A percentile compares a stretch with the other conserved stretches of the same genome.
Conservation (phyloP, 257 asterid species). For the Solanum tacnaense region DNA sequence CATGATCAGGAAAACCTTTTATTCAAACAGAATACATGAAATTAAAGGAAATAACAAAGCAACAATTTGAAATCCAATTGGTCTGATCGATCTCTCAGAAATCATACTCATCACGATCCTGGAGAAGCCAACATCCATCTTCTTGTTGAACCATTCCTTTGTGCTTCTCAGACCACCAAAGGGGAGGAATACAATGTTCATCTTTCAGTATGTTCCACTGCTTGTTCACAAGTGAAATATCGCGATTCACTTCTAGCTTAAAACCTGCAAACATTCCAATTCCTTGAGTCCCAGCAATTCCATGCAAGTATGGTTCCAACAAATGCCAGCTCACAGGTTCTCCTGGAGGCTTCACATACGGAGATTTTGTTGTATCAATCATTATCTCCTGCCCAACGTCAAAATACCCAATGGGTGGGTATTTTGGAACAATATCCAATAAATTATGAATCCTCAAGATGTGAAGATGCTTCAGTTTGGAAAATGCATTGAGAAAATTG, state of each 20-base stretch:
- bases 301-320: neutral
- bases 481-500: neutral
- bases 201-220: neutral
- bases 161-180: too few species aligned
- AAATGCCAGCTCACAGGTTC: neutral
- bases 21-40: neutral
- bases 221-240: neutral
- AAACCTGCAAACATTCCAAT: neutral
- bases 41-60: neutral
- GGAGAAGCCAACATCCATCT: too few species aligned
- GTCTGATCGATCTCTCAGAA: neutral
- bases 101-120: too few species aligned
- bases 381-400: neutral
- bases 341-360: neutral
- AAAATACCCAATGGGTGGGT: neutral
- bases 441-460: neutral
- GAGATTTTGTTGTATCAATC: neutral
- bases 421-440: neutral
- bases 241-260: neutral
- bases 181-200: too few species aligned
- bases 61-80: neutral
- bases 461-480: neutral
- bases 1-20: neutral
- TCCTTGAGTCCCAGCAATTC: neutral
- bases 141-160: too few species aligned